Base-by-base conservation (phyloP, 2,329 filamentous ascomycete species). In the Beauveria varroae region DNA sequence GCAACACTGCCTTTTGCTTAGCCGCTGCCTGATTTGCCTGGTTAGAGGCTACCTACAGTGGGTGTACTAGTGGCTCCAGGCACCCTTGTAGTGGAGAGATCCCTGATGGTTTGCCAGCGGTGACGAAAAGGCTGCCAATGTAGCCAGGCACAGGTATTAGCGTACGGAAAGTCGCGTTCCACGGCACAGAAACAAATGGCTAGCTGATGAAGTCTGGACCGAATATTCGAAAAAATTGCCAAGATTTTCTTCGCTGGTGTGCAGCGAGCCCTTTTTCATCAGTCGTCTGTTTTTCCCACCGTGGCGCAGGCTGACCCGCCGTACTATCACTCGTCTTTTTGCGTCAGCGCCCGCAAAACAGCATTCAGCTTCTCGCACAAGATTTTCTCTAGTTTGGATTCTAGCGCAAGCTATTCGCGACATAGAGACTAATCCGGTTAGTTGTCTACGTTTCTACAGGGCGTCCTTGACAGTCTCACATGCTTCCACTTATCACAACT, bases 401-500 rank as follows among this genome's bases (percentile, higher is more conserved):
- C 22, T 24, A 18, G 20, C 44, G 18, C 22, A 8, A 28, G 51
- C 58, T 20, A 26, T 34, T 60, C 58, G 58, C 58, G 58, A 52
- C 58, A 60, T 60, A n/a, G 5, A 20, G 26, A 37, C 58, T 30
- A 55, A 54, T 40, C 20, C 20, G 51, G 43, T 54, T 60, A 60
- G 58, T 28, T 49, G 37, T 14, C 26, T 56, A 20, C 30, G 30
- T 14, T 34, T 10, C 30, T 34, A 10, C 30, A 34, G 30, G 30
- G 30, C 12, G 30, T 34, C 30, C 30, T 34, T 14, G 30, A 34
- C 30, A 34, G 34, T 37, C 10, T 28, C 24, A 40, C n/a, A 40
- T 41, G 30, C n/a, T n/a, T 20, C 26, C 18, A 37, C 14, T 37
- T 16, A 37, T 37, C 34, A 37, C 34, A 37, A 37, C 12, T 37